Conservation (phyloP, 2,329 filamentous ascomycete species). For the Monilinia aucupariae region DNA sequence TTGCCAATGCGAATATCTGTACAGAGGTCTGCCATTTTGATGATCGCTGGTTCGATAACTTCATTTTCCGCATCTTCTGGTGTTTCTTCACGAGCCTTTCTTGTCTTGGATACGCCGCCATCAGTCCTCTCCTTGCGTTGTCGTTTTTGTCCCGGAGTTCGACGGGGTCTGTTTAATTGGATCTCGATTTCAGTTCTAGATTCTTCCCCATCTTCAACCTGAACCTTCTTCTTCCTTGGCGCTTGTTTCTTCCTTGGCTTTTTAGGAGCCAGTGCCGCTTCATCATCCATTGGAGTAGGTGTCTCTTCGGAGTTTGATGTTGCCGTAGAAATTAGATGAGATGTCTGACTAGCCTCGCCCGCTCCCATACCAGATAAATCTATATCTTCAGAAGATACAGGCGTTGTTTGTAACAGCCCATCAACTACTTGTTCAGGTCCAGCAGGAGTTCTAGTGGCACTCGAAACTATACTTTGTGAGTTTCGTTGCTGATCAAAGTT, state of each 20-base stretch:
- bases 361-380: slow-evolving; percentile 10
- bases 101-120: slow-evolving; percentile 31
- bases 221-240: slow-evolving; percentile 26
- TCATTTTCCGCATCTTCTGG: slow-evolving; percentile 59
- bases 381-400: neutral
- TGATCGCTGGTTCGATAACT: slow-evolving; percentile 58
- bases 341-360: slow-evolving; percentile 14
- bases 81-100: slow-evolving; percentile 38
- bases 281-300: slow-evolving; percentile 15
- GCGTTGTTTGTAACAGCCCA: neutral
- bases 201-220: slow-evolving; percentile 23
- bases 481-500: neutral
- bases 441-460: neutral
- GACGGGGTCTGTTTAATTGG: slow-evolving; percentile 24
- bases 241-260: slow-evolving; percentile 13
- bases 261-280: neutral
- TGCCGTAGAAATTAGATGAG: slow-evolving; percentile 26
- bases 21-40: slow-evolving; percentile 69
- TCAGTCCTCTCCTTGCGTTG: slow-evolving; percentile 34
- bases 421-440: neutral
- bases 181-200: slow-evolving; percentile 27
- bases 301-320: slow-evolving; percentile 30
- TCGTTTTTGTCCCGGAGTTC: slow-evolving; percentile 19
- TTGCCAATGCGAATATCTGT: slow-evolving; percentile 66
- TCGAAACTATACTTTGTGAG: neutral